Base-by-base conservation (phyloP, 2,329 filamentous ascomycete genomes). In the Fusarium sulawesiense region DNA sequence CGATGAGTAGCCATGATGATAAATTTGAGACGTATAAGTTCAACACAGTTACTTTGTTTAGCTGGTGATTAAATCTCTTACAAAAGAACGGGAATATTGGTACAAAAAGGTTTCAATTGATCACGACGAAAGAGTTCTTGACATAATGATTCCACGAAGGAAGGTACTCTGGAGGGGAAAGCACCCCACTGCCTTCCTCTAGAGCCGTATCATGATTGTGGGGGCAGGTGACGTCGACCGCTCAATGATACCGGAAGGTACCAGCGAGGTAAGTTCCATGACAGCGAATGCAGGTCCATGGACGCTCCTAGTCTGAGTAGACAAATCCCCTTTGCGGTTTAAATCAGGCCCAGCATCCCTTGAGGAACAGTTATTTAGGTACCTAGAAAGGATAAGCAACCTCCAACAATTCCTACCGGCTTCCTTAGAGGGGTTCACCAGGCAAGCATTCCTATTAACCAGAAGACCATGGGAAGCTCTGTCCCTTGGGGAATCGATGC, bases 1-100 rank as follows among this genome's bases (percentile, higher is more conserved):
- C 76, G 67, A 42, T 66, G 18, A 25, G 40, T 44, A 54, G 70
- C 51, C 71, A 78, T 77, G 57, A 44, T 51, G 23, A 14, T 14
- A 51, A 29, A n/a, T 37, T 37, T n/a, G 10, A 6, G 10, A 10
- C 9, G 34, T 37, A 37, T n/a, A 5, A 37, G 18, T n/a, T 45
- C 20, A 23, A 44, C 41, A 45, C 42, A 25, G n/a, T 27, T n/a
- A 37, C 32, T 21, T 44, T 21, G 21, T 16, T 23, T 18, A 44
- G 21, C 20, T 44, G 14, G 20, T 11, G 41, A 44, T 16, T 11
- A 23, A 14, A 44, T 44, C 6, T 16, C 13, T 44, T 16, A 18
- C 16, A 11, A 16, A 16, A 3, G 21, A 16, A 21, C 10, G 21
- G 18, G 11, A 18, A 23, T 7, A 12, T 4, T 44, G 20, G 6